These are phyloP conservation scores for Hymenoscyphus scutula DNA, from an alignment of 2,329 filamentous ascomycete genomes.

Conservation along the genomic window DNA sequence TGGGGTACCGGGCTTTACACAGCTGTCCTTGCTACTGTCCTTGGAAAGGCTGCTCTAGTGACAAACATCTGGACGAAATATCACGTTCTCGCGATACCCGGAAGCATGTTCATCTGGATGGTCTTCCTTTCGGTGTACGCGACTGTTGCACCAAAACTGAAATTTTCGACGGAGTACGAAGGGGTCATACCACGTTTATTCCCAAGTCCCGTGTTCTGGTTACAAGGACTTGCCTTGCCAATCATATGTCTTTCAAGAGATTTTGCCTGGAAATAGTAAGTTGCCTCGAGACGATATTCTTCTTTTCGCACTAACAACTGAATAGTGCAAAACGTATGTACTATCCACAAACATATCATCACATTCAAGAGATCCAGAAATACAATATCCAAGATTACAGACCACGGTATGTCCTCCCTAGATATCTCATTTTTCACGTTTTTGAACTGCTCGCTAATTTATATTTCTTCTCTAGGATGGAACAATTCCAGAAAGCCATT, in stretches of 20 bases:
- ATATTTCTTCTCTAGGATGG: conserved; percentile 67
- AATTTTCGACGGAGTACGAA: conserved; percentile 79
- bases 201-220: conserved; percentile 81
- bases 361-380: conserved; percentile 99
- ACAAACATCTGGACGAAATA: conserved; percentile 99
- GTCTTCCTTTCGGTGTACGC: conserved; percentile 86
- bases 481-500: conserved; percentile 99
- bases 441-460: not conserved
- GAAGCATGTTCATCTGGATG: conserved; percentile 89
- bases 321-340: conserved; percentile 84
- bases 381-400: conserved; percentile 99
- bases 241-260: conserved; percentile 81
- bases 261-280: conserved; percentile 89
- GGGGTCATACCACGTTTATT: conserved; percentile 82
- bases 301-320: conserved; percentile 22
- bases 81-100: conserved; percentile 90
- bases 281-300: conserved; percentile 10
- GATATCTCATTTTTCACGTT: conserved; percentile 2
- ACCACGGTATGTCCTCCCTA: conserved; percentile 64
- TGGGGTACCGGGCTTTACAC: conserved; percentile 97
- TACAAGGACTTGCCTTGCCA: conserved; percentile 79
- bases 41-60: conserved; percentile 90
- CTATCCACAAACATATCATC: conserved; percentile 90
- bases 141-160: conserved; percentile 76
- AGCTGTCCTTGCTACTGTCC: conserved; percentile 85